Evolutionary conservation across 2,329 filamentous ascomycete species (phyloP), one percentile per base, ranked within the genome.

Genomic region (Aaosphaeria arxii): DNA sequence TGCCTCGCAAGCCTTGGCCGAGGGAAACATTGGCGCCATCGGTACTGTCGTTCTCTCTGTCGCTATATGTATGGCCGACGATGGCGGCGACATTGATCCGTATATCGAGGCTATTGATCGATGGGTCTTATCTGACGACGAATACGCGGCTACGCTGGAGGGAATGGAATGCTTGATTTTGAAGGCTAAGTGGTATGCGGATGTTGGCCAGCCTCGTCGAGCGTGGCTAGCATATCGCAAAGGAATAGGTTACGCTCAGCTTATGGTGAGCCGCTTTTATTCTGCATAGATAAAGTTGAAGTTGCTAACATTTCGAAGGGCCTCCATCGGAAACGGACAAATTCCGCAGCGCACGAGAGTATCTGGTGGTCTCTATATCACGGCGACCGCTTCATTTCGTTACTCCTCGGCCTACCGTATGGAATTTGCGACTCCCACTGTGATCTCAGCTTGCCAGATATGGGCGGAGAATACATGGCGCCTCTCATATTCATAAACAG

Each of bases 401-500:
- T 81, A 13, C 66, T 81, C n/a, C 69, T 83, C 4, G 80, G 80
- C 9, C 70, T 83, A 5, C 80, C 80, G 3, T 72, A 74, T 46
- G 70, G 67, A 30, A 66, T 75, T 36, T 59, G 49, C 50, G 72
- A 75, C 49, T 48, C 60, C 1, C 71, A 73, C 42, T 70, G 68
- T 54, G 67, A 70, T 43, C 57, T 68, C 38, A 59, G 47, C 7
- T 55, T 69, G 40, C 62, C 62, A 4, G 56, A 61, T 4, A 52
- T 59, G n/a, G 47, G 50, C 7, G 56, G 60, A 32, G 49, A 59
- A 11, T 68, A 57, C 46, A 43, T 67, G 11, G 57, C 66, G 32
- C 67, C 66, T 4, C 42, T 69, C 17, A 46, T 50, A 38, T 69
- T 67, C 48, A 60, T 71, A 38, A 64, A 61, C n/a, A 65, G 63